Percentiles rank a stretch among this genome's conserved stretches.
These are phyloP conservation scores for Collybiopsis luxurians DNA, from an alignment of 768 basidiomycete species.

Conservation along the genomic window DNA sequence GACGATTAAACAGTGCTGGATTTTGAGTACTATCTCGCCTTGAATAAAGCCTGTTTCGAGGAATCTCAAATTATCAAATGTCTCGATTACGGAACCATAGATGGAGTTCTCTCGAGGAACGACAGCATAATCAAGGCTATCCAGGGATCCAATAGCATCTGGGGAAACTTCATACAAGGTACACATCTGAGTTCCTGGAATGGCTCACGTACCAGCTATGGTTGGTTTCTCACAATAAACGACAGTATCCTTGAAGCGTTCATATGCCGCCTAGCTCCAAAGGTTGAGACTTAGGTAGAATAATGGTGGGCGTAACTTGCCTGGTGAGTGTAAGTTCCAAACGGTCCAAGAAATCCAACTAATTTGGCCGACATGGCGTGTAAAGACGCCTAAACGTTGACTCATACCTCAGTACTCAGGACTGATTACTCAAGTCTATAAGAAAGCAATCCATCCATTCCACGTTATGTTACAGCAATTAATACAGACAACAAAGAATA, in stretches of 20 bases:
- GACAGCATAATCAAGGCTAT: conserved; percentile 52
- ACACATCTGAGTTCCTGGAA: not conserved
- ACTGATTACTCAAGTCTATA: no score
- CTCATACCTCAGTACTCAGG: not conserved
- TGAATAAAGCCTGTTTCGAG: conserved; percentile 48
- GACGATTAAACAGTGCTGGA: conserved; percentile 71
- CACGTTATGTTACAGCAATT: not conserved
- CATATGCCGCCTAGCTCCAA: conserved; percentile 39
- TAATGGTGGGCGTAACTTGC: conserved; percentile 22
- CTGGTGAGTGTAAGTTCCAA: conserved; percentile 61
- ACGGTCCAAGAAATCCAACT: conserved; percentile 54
- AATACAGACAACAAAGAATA: conserved; percentile 4
- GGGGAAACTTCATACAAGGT: not conserved
- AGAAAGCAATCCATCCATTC: no score
- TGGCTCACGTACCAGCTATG: not conserved
- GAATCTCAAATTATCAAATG: conserved; percentile 62
- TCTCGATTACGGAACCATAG: conserved; percentile 71
- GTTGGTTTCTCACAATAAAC: conserved; percentile 36
- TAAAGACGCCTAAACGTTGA: not conserved
- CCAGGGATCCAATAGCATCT: conserved; percentile 62
- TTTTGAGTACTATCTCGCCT: conserved; percentile 56
- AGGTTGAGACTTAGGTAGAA: conserved; percentile 6
- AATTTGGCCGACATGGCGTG: conserved; percentile 3
- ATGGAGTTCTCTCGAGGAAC: conserved; percentile 81
- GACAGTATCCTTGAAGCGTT: conserved; percentile 42